Conservation (phyloP, 2,329 filamentous ascomycete species). For the Penicillium digitatum region DNA sequence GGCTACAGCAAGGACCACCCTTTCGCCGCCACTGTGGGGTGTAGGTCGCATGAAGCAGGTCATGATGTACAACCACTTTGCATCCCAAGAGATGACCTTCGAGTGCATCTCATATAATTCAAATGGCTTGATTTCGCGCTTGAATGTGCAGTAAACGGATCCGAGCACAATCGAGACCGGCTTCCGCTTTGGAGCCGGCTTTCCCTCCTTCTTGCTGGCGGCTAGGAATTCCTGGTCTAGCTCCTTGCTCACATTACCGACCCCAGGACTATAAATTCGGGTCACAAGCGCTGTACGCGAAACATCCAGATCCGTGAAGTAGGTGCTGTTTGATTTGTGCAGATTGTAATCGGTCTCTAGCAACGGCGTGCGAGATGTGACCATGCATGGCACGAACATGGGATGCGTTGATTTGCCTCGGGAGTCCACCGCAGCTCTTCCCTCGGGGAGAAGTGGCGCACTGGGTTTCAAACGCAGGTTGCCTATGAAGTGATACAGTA, state of each 20-base stretch:
- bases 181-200: conserved; percentile 47
- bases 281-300: conserved; percentile 76
- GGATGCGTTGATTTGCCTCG: conserved; percentile 48
- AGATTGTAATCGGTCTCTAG: conserved; percentile 83
- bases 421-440: conserved; percentile 33
- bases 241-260: conserved; percentile 50
- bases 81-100: conserved; percentile 68
- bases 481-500: conserved; percentile 55
- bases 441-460: conserved; percentile 44
- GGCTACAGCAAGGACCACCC: conserved; percentile 66
- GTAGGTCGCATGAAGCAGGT: conserved; percentile 64
- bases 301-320: conserved; percentile 82
- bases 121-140: conserved; percentile 67
- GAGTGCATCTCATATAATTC: conserved; percentile 70
- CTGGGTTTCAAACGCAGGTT: conserved; percentile 53
- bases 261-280: conserved; percentile 59
- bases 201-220: conserved; percentile 50
- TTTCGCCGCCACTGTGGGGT: conserved; percentile 48
- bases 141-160: conserved; percentile 69
- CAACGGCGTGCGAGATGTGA: conserved; percentile 62
- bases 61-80: conserved; percentile 75
- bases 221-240: conserved; percentile 51
- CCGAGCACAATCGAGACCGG: conserved; percentile 65
- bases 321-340: conserved; percentile 79
- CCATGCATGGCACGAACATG: conserved; percentile 69